Conservation (phyloP, 805 yeast genomes). For the Suhomyces sp. region DNA sequence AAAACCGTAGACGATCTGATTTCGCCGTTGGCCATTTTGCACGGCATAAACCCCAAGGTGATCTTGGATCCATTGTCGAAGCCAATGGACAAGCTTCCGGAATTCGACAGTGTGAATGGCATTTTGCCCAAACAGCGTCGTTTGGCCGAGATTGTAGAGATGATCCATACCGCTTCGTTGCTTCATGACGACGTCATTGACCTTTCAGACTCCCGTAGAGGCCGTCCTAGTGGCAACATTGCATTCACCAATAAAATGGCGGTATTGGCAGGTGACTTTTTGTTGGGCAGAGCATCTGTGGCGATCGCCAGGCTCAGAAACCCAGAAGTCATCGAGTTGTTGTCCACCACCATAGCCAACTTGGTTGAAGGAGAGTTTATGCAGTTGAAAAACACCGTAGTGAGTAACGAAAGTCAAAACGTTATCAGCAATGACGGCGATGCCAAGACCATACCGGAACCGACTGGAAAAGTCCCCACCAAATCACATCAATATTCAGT, state of each 20-base stretch:
- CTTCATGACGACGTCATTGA: slow-evolving; percentile 97
- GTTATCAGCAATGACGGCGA: slow-evolving; percentile 49
- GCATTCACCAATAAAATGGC: slow-evolving; percentile 98
- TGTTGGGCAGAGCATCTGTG: slow-evolving; percentile 94
- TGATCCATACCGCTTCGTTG: slow-evolving; percentile 96
- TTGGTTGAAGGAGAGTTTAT: slow-evolving; percentile 97
- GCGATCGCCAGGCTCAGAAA: slow-evolving; percentile 89
- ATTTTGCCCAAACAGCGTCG: slow-evolving; percentile 93
- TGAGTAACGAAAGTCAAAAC: slow-evolving; percentile 44
- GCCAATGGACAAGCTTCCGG: slow-evolving; percentile 72
- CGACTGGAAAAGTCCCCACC: slow-evolving; percentile 64
- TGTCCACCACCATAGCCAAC: slow-evolving; percentile 95
- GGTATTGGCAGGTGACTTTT: slow-evolving; percentile 92
- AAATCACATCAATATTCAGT: slow-evolving; percentile 58
- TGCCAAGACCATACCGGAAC: slow-evolving; percentile 45
- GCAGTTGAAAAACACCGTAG: slow-evolving; percentile 93
- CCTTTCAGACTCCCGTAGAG: slow-evolving; percentile 81
- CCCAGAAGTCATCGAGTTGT: slow-evolving; percentile 94
- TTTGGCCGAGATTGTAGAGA: slow-evolving; percentile 94
- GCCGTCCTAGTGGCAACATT: slow-evolving; percentile 85
- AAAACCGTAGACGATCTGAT: slow-evolving; percentile 60
- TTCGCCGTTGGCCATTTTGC: slow-evolving; percentile 77
- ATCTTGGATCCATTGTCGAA: slow-evolving; percentile 79
- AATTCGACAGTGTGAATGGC: slow-evolving; percentile 59
- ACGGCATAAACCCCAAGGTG: slow-evolving; percentile 85